Evolutionary conservation across 768 basidiomycete species (phyloP).

Genomic region (Pisolithus sp.): DNA sequence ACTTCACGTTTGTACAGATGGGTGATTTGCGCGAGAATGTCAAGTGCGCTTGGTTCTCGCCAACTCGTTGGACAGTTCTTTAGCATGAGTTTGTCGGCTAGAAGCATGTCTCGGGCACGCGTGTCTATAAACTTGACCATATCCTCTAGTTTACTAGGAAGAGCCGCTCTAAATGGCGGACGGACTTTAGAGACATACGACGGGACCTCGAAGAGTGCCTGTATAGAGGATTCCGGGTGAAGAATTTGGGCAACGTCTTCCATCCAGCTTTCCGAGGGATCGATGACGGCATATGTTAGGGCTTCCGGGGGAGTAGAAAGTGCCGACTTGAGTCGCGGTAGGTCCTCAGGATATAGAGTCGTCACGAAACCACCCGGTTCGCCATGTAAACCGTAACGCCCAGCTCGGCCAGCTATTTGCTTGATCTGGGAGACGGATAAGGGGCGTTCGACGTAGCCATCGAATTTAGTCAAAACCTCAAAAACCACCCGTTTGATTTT

Average conservation of each 20-base stretch:
- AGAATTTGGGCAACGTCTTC: conserved; percentile 32
- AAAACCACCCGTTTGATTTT: conserved; percentile 90
- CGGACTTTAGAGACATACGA: conserved; percentile 42
- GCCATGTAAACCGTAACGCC: conserved; percentile 72
- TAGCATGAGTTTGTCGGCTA: conserved; percentile 40
- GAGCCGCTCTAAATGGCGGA: conserved; percentile 35
- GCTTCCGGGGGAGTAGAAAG: conserved; percentile 45
- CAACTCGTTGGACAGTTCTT: conserved; percentile 50
- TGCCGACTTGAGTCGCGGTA: conserved; percentile 52
- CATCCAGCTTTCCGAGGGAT: conserved; percentile 21
- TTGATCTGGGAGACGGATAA: conserved; percentile 78
- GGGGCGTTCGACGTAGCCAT: conserved; percentile 37
- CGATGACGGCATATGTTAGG: conserved; percentile 48
- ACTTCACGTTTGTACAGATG: conserved; percentile 28
- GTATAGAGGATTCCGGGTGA: conserved; percentile 35
- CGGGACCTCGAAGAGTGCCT: conserved; percentile 43
- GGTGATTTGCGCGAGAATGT: conserved; percentile 36
- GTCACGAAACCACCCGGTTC: conserved; percentile 62
- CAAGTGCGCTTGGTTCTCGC: conserved; percentile 34
- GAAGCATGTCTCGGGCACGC: conserved; percentile 30
- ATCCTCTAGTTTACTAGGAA: conserved; percentile 16
- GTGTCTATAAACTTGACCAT: conserved; percentile 41
- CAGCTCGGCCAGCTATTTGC: conserved; percentile 92
- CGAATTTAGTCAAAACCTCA: conserved; percentile 58
- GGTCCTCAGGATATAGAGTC: conserved; percentile 56